Percentiles rank a stretch among this genome's conserved stretches.
Evolutionary conservation across 2,329 filamentous ascomycete genomes (phyloP).

Genomic region (Claviceps capensis): DNA sequence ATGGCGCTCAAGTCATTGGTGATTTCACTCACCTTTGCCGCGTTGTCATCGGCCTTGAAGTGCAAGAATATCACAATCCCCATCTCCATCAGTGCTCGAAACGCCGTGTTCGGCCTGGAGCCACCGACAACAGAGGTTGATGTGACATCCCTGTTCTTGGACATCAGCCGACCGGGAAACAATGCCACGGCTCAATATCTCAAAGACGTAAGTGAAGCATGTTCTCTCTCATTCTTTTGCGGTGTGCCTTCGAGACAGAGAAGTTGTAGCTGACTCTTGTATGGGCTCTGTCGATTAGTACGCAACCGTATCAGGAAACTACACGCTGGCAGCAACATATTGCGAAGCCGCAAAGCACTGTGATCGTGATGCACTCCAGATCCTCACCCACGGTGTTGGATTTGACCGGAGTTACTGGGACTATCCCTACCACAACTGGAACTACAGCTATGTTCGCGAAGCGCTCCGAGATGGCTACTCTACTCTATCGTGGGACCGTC

Average conservation of each 20-base stretch:
- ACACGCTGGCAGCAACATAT: slow-evolving; percentile 46
- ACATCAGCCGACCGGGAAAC: slow-evolving; percentile 31
- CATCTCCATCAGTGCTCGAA: slow-evolving; percentile 38
- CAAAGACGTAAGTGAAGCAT: slow-evolving; percentile 21
- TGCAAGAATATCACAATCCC: slow-evolving; percentile 41
- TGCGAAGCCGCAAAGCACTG: slow-evolving; percentile 37
- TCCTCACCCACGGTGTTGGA: slow-evolving; percentile 28
- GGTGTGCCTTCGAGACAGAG: too few relatives aligned
- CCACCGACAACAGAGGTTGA: slow-evolving; percentile 39
- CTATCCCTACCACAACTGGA: slow-evolving; percentile 38
- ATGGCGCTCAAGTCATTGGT: slow-evolving; percentile 2
- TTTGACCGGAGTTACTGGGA: slow-evolving; percentile 46
- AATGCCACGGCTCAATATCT: slow-evolving; percentile 34
- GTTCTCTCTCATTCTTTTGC: not conserved
- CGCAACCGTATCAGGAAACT: slow-evolving; percentile 35
- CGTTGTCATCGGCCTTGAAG: slow-evolving; percentile 19
- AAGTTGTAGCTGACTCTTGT: not conserved
- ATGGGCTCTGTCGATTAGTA: slow-evolving; percentile 20
- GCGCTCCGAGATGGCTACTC: slow-evolving; percentile 44
- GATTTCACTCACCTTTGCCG: slow-evolving; percentile 13
- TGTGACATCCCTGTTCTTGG: slow-evolving; percentile 40
- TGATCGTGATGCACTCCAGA: slow-evolving; percentile 22
- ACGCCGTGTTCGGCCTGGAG: slow-evolving; percentile 37
- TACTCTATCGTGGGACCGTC: slow-evolving; percentile 47
- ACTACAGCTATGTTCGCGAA: slow-evolving; percentile 47